Conservation (phyloP, 1,139 yeast species). For the Candida glucosophila region DNA sequence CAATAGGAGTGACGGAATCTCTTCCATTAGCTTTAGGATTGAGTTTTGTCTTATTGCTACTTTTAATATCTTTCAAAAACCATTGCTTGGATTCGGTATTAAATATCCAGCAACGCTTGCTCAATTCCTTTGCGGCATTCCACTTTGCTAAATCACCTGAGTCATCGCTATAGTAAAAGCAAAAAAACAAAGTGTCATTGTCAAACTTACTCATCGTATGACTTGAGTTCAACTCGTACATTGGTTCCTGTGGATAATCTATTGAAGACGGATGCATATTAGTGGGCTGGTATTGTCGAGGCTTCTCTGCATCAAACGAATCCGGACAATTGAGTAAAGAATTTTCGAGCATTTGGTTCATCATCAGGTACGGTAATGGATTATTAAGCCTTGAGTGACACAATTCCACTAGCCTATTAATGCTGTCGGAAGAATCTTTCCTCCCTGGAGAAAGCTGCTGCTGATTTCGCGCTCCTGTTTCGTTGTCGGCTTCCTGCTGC, state of each 20-base stretch:
- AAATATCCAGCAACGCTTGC: constrained; percentile 81
- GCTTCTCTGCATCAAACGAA: constrained; percentile 82
- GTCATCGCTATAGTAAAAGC: constrained; percentile 70
- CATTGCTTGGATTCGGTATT: constrained; percentile 73
- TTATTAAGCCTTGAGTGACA: constrained; percentile 27
- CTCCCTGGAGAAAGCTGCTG: constrained; percentile 12
- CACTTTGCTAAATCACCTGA: constrained; percentile 43
- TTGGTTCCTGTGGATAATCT: constrained; percentile 88
- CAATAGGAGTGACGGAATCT: constrained; percentile 9
- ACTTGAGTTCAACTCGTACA: constrained; percentile 45
- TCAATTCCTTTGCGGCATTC: constrained; percentile 77
- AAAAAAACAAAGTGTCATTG: constrained; percentile 82
- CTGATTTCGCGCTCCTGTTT: constrained; percentile 6
- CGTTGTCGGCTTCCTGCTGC: constrained; percentile 1
- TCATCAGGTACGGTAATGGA: constrained; percentile 52
- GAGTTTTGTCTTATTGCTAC: constrained; percentile 31
- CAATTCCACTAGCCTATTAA: constrained; percentile 21
- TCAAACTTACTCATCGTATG: constrained; percentile 65
- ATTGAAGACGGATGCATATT: constrained; percentile 87
- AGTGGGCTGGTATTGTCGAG: constrained; percentile 69
- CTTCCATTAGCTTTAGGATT: constrained; percentile 21
- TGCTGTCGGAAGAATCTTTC: constrained; percentile 22
- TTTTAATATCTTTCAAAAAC: constrained; percentile 54
- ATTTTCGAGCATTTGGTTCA: constrained; percentile 55
- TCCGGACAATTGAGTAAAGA: constrained; percentile 89